Conservation (phyloP, 345 rosid species). For the Syzygium aromaticum region DNA sequence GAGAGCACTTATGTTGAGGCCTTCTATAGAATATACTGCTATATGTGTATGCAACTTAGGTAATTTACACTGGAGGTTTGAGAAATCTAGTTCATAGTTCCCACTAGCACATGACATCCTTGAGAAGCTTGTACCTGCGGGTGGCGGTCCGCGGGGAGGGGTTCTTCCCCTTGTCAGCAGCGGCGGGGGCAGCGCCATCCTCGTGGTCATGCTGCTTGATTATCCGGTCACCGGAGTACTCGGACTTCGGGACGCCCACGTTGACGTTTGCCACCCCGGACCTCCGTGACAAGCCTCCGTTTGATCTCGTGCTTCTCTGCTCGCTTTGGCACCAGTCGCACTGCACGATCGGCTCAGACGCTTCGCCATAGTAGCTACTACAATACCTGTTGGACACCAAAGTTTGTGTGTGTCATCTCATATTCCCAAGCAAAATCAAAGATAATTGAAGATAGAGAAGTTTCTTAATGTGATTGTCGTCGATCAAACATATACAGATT, state of each 20-base stretch:
- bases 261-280: conserved; percentile 17
- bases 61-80: background rate
- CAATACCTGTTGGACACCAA: conserved; percentile 48
- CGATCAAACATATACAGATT: background rate
- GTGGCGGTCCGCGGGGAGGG: conserved; percentile 67
- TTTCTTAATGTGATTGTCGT: background rate
- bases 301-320: conserved; percentile 28
- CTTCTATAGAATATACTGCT: background rate
- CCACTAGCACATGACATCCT: conserved; percentile 88
- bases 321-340: conserved; percentile 96
- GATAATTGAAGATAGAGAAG: background rate
- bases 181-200: conserved; percentile 7
- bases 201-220: conserved; percentile 40
- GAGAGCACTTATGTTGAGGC: background rate
- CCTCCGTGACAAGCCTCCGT: conserved; percentile 39
- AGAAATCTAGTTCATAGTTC: background rate
- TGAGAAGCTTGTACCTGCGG: conserved; percentile 99
- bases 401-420: background rate
- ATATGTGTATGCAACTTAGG: background rate
- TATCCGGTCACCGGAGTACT: conserved; percentile 47
- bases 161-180: conserved; percentile 40
- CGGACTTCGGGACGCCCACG: conserved; percentile 35
- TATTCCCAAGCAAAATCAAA: background rate
- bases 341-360: conserved; percentile 44
- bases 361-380: conserved; percentile 74